Base-by-base conservation (phyloP, 1,139 yeast genomes). In the Arxiozyma heterogenica region DNA sequence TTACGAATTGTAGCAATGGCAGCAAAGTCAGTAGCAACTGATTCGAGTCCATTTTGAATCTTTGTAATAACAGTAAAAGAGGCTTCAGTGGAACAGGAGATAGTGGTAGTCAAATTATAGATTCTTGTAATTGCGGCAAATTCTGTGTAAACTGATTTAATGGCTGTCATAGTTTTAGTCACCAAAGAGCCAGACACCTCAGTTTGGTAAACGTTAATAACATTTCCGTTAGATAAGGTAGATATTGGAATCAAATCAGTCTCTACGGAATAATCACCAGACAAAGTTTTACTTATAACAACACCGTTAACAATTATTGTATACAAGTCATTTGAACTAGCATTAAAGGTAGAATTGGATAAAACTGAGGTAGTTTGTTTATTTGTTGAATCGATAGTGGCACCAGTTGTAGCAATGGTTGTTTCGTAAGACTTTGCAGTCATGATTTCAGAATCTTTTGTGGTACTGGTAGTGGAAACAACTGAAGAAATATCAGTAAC, bases 71-170 rank as follows among this genome's bases (percentile, higher is more conserved):
- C 42, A 21, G 46, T 27, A 17, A 46, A 39, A 39, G 39, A 39
- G 22, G 15, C 27, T 11, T 41, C 46, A 41, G 45, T 50, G 4
- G 52, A 42, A 22, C 47, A 44, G 27, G 45, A 43, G n/a, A 39
- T 17, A n/a, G 44, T 45, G 7, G 44, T 50, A 15, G 55, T 45
- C 2, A n/a, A 41, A 6, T 50, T 53, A 12, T 42, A 20, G 9
- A 48, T n/a, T 12, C 50, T 42, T 41, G 42, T 46, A 21, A 53
- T 27, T 20, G 55, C 44, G 18, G 38, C 25, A 15, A 51, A 44
- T 39, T 44, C 44, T 11, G 54, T 51, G 21, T 48, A 41, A 22
- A 38, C 11, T 38, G 48, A 38, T 11, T 41, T 50, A 38, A 44
- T n/a, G 9, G 47, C 47, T 17, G 12, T 17, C 34, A 15, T 23